A percentile compares a stretch with the other conserved stretches of the same genome.
Evolutionary conservation across 257 asterid genomes (phyloP).

Genomic region (Nicotiana undulata): DNA sequence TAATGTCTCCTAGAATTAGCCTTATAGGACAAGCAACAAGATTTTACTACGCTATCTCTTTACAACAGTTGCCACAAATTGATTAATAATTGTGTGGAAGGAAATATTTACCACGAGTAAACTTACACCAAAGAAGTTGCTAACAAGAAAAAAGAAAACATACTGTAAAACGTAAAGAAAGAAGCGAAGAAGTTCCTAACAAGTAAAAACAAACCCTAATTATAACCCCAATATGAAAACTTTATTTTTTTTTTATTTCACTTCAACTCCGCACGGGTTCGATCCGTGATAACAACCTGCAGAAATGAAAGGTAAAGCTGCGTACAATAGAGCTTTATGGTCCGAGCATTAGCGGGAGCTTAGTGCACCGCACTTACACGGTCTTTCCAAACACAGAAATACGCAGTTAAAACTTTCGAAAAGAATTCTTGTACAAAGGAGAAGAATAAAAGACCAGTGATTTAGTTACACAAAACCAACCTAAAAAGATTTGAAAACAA

Average conservation of each 20-base stretch:
- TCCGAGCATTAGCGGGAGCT: too few species aligned
- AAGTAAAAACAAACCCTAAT: constrained; percentile 36
- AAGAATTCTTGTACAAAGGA: too few species aligned
- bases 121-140: constrained; percentile 12
- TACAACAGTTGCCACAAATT: neutral
- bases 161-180: too few species aligned
- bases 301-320: too few species aligned
- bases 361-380: neutral
- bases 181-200: neutral
- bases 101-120: neutral
- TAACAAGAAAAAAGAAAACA: neutral
- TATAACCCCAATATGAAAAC: neutral
- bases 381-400: too few species aligned
- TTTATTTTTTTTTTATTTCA: too few species aligned
- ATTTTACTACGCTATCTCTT: neutral
- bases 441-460: neutral
- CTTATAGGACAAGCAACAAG: constrained; percentile 25
- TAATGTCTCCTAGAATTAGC: neutral
- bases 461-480: too few species aligned
- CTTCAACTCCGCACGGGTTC: too few species aligned
- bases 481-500: neutral
- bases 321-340: too few species aligned
- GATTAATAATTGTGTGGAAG: neutral
- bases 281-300: too few species aligned
- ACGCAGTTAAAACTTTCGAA: neutral